Percentiles rank a stretch among this genome's conserved stretches.
phyloP scores from a whole-genome alignment of 1,284 basidiomycete species.

The Pseudozyma hubeiensis region DNA sequence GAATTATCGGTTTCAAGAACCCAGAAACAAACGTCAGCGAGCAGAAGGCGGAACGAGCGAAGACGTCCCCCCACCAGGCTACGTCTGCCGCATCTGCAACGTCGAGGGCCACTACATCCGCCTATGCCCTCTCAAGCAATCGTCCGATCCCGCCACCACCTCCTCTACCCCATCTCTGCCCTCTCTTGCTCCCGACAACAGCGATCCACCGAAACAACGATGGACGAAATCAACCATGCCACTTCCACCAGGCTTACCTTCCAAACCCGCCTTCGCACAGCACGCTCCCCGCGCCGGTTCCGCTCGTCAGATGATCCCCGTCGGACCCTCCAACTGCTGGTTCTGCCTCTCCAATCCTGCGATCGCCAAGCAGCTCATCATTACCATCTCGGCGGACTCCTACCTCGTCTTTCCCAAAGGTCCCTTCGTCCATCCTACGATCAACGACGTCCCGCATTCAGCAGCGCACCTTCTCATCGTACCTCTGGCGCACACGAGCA shows the following conservation, averaged over 20 bases:
- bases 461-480: constrained; percentile 63
- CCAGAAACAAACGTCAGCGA: constrained; percentile 12
- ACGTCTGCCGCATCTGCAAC: constrained; percentile 53
- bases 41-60: constrained; percentile 5
- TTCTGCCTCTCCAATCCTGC: constrained; percentile 66
- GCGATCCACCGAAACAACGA: not conserved
- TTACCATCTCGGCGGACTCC: constrained; percentile 53
- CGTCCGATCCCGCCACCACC: not conserved
- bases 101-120: constrained; percentile 53
- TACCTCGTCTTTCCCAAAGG: constrained; percentile 66
- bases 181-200: not conserved
- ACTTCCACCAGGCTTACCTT: constrained; percentile 30
- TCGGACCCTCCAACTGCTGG: constrained; percentile 66
- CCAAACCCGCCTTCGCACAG: constrained; percentile 21
- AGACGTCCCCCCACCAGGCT: constrained; percentile 48
- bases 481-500: constrained; percentile 52
- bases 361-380: constrained; percentile 61
- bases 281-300: not conserved
- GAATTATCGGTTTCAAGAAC: constrained; percentile 42
- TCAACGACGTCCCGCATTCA: constrained; percentile 40
- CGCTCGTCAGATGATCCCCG: constrained; percentile 35
- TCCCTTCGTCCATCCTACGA: constrained; percentile 33
- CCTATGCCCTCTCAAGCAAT: constrained; percentile 36
- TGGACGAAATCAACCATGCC: constrained; percentile 16
- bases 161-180: not conserved